A percentile compares a stretch with the other conserved stretches of the same genome.
These are phyloP conservation scores for Salvia sclarea DNA, from an alignment of 305 asterid species.

Conservation along the genomic window DNA sequence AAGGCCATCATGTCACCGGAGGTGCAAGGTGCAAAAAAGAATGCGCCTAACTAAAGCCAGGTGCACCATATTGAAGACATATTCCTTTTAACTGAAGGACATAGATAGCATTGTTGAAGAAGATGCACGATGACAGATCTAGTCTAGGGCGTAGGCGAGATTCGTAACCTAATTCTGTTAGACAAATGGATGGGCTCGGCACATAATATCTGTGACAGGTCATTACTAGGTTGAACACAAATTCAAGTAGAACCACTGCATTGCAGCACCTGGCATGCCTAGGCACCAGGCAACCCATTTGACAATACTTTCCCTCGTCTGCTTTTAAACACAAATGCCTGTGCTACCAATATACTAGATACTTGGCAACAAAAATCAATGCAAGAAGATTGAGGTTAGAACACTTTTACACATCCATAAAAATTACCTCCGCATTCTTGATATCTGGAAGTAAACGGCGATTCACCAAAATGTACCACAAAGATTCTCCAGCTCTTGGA, in stretches of 20 bases:
- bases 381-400: not conserved
- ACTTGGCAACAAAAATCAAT: not conserved
- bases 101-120: not conserved
- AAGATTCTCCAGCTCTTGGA: slow-evolving; percentile 96
- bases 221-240: not conserved
- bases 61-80: not conserved
- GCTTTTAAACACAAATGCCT: not conserved
- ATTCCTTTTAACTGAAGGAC: not conserved
- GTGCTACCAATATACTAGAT: not conserved
- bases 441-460: slow-evolving; percentile 82
- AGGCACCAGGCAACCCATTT: not conserved
- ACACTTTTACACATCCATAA: too few species aligned
- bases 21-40: not conserved
- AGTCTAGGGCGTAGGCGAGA: not conserved
- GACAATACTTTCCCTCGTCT: not conserved
- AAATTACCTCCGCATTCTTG: slow-evolving; percentile 86
- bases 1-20: not conserved
- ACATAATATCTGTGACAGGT: not conserved
- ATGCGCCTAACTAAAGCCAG: not conserved
- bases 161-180: not conserved
- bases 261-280: not conserved
- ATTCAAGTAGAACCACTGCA: not conserved
- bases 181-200: not conserved
- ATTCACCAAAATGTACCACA: slow-evolving; percentile 91
- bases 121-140: not conserved